Percentiles rank a stretch among this genome's conserved stretches.
Evolutionary conservation across 2,329 filamentous ascomycete species (phyloP).

Genomic region (Diaporthe velutina): DNA sequence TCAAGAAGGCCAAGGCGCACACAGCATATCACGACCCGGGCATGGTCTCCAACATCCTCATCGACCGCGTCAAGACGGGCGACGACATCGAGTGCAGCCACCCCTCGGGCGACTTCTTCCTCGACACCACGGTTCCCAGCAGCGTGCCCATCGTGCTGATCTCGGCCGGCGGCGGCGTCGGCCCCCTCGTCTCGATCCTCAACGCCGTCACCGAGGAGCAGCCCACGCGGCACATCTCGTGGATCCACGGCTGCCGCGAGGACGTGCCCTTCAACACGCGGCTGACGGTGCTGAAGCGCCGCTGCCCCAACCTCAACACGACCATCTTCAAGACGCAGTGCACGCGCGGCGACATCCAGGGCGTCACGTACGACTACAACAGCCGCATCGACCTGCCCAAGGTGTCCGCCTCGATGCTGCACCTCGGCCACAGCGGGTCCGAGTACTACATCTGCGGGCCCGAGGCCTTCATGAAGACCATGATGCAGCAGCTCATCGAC

Average conservation of each 20-base stretch:
- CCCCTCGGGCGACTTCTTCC: constrained; percentile 69
- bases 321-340: constrained; percentile 62
- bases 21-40: constrained; percentile 64
- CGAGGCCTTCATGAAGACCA: constrained; percentile 61
- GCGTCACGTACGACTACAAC: constrained; percentile 55
- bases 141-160: constrained; percentile 65
- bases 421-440: constrained; percentile 53
- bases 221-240: constrained; percentile 61
- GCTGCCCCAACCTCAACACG: constrained; percentile 47
- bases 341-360: constrained; percentile 56
- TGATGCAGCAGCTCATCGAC: constrained; percentile 53
- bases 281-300: constrained; percentile 55
- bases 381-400: constrained; percentile 56
- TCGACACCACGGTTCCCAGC: constrained; percentile 54
- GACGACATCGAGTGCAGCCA: constrained; percentile 73
- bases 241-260: constrained; percentile 66
- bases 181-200: constrained; percentile 68
- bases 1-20: constrained; percentile 72
- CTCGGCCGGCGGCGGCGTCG: constrained; percentile 68
- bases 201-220: constrained; percentile 60
- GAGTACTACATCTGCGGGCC: constrained; percentile 64
- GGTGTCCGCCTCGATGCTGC: constrained; percentile 55
- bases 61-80: constrained; percentile 69
- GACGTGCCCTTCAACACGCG: constrained; percentile 64
- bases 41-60: constrained; percentile 75